These are phyloP conservation scores for Dissophora ornata DNA, from an alignment of 192 early-diverging fungal species.

Conservation along the genomic window DNA sequence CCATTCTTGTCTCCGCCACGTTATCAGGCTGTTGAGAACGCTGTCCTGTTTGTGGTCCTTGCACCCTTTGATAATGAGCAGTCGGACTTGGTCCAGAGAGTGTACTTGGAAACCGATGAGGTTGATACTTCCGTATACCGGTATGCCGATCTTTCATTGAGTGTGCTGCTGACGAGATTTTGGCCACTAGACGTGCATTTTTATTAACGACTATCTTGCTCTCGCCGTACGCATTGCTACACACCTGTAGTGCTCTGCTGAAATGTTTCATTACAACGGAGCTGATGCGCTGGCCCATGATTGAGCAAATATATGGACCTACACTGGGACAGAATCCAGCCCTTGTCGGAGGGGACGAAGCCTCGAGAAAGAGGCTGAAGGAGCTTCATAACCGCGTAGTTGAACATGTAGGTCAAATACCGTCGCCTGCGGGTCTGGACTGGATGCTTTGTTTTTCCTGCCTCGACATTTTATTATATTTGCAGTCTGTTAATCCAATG, in stretches of 20 bases:
- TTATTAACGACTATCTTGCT: no score
- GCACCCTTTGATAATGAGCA: slow-evolving; percentile 97
- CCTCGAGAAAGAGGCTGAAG: slow-evolving; percentile 81
- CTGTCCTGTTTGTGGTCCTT: slow-evolving; percentile 88
- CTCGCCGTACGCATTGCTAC: no score
- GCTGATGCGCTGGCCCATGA: slow-evolving; percentile 94
- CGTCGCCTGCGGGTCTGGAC: no score
- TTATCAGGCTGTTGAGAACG: slow-evolving; percentile 76
- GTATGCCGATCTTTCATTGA: slow-evolving; percentile 51
- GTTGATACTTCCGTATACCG: slow-evolving; percentile 77
- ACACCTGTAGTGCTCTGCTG: slow-evolving; percentile 75
- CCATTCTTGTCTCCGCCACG: neutral
- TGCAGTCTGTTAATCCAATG: no score
- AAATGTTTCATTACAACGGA: slow-evolving; percentile 93
- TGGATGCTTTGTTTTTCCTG: no score
- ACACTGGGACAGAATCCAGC: slow-evolving; percentile 79
- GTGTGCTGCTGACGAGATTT: no score
- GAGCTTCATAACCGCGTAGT: slow-evolving; percentile 93
- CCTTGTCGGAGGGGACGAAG: slow-evolving; percentile 78
- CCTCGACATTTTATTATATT: no score
- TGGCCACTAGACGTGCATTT: no score
- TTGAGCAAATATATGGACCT: slow-evolving; percentile 89
- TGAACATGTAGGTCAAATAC: slow-evolving; percentile 94
- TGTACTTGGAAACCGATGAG: slow-evolving; percentile 84
- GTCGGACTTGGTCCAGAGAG: slow-evolving; percentile 90